phyloP scores from a whole-genome alignment of 495 filamentous ascomycete species.

The Penicillium argentinense region DNA sequence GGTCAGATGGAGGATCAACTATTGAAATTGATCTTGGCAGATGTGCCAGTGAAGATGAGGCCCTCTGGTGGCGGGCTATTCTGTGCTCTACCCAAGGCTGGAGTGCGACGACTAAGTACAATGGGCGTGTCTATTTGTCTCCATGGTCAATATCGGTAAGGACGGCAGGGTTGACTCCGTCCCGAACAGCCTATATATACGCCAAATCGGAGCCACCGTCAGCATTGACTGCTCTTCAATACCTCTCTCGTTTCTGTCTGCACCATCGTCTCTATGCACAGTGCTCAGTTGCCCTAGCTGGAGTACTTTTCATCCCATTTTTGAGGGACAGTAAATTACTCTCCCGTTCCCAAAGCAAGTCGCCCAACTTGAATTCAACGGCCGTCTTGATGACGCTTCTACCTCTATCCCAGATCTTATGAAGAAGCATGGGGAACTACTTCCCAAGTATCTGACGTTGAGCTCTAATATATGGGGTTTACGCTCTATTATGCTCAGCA shows the following conservation, averaged over 20 bases:
- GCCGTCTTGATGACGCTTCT: background rate
- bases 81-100: constrained; percentile 18
- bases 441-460: constrained; percentile 27
- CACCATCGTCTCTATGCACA: constrained; percentile 26
- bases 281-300: constrained; percentile 27
- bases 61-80: constrained; percentile 21
- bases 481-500: constrained; percentile 26
- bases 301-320: constrained; percentile 27
- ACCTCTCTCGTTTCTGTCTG: constrained; percentile 26
- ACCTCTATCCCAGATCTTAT: constrained; percentile 14
- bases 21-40: constrained; percentile 22
- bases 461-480: constrained; percentile 27
- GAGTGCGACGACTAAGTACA: constrained; percentile 21
- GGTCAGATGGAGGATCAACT: constrained; percentile 7
- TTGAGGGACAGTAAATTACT: constrained; percentile 10
- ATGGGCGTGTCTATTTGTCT: constrained; percentile 22
- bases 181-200: background rate
- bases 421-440: constrained; percentile 10
- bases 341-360: constrained; percentile 21
- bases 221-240: constrained; percentile 24
- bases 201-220: constrained; percentile 9
- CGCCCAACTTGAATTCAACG: background rate
- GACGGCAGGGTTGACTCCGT: constrained; percentile 3
- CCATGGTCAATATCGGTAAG: constrained; percentile 23
- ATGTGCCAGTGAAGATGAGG: constrained; percentile 16